A percentile compares a stretch with the other conserved stretches of the same genome.
phyloP scores from a whole-genome alignment of 495 filamentous ascomycete species.

The Trichoderma parareesei region DNA sequence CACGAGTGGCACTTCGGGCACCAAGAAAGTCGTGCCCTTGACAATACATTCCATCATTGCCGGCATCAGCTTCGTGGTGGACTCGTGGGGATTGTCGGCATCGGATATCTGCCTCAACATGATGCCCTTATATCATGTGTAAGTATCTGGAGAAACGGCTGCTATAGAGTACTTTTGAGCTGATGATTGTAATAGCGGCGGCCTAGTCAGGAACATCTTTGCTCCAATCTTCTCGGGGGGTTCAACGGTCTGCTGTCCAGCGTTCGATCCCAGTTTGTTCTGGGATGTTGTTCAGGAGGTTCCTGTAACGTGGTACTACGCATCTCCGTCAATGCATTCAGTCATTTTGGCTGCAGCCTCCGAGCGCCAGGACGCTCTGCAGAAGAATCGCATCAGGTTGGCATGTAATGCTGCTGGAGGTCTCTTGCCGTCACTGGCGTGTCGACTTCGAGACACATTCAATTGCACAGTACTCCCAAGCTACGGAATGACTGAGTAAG shows the following conservation, averaged over 20 bases:
- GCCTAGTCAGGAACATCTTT: conserved; percentile 33
- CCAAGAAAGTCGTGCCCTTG: conserved; percentile 38
- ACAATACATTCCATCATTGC: conserved; percentile 28
- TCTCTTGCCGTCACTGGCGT: conserved; percentile 33
- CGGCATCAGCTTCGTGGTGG: conserved; percentile 32
- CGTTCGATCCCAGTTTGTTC: conserved; percentile 41
- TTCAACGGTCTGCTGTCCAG: conserved; percentile 34
- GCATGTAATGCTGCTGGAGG: conserved; percentile 39
- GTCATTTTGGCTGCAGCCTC: conserved; percentile 29
- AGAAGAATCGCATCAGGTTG: conserved; percentile 31
- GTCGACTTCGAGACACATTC: conserved; percentile 30
- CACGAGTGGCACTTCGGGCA: conserved; percentile 41
- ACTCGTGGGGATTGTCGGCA: conserved; percentile 29
- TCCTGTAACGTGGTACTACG: conserved; percentile 41
- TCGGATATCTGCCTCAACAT: conserved; percentile 36
- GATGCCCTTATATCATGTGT: conserved; percentile 41
- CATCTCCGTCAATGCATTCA: conserved; percentile 41
- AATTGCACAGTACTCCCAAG: conserved; percentile 33
- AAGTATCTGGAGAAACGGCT: not conserved
- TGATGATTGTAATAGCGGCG: conserved; percentile 17
- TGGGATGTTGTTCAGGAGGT: conserved; percentile 37
- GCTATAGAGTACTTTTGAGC: not conserved
- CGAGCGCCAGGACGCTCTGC: conserved; percentile 23
- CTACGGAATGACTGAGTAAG: conserved; percentile 41
- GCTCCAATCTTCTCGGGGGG: conserved; percentile 34